phyloP scores from a whole-genome alignment of 2,329 filamentous ascomycete species.

The Blastomyces parvus region DNA sequence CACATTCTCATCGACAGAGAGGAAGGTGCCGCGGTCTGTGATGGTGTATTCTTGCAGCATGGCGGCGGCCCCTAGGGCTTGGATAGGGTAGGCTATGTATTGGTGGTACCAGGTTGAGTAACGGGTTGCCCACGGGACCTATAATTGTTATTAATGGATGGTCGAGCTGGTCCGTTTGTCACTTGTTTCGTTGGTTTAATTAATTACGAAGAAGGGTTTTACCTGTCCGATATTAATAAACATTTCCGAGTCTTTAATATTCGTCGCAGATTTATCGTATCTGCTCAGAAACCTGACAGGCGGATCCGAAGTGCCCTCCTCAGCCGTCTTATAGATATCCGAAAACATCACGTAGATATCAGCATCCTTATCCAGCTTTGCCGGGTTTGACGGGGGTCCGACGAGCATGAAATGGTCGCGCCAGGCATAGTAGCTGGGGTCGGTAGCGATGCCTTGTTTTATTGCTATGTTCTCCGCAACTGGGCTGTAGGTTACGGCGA shows the following conservation, averaged over 20 bases:
- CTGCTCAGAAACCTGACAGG: constrained; percentile 37
- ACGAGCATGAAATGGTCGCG: constrained; percentile 41
- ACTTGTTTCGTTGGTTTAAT: too few relatives aligned
- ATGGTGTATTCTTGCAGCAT: constrained; percentile 40
- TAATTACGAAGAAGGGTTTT: neutral
- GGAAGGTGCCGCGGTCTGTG: constrained; percentile 39
- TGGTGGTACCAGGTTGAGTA: constrained; percentile 43
- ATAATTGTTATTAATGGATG: neutral
- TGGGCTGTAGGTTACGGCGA: constrained; percentile 40
- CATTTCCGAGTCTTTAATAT: constrained; percentile 40
- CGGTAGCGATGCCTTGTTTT: constrained; percentile 29
- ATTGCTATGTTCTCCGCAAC: constrained; percentile 39
- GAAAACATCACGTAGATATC: constrained; percentile 30
- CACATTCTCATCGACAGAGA: constrained; percentile 30
- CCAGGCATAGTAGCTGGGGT: constrained; percentile 35
- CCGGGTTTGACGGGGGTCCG: constrained; percentile 30
- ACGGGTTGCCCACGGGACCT: constrained; percentile 38
- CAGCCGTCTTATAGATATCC: constrained; percentile 28
- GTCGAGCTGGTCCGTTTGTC: too few relatives aligned
- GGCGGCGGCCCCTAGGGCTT: constrained; percentile 37
- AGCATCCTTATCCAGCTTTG: constrained; percentile 23
- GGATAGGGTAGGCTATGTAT: constrained; percentile 38
- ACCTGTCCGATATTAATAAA: constrained; percentile 41
- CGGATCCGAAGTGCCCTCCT: constrained; percentile 24
- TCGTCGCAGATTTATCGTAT: constrained; percentile 43